phyloP scores from a whole-genome alignment of 768 basidiomycete species.

The Gloeostereum incarnatum region DNA sequence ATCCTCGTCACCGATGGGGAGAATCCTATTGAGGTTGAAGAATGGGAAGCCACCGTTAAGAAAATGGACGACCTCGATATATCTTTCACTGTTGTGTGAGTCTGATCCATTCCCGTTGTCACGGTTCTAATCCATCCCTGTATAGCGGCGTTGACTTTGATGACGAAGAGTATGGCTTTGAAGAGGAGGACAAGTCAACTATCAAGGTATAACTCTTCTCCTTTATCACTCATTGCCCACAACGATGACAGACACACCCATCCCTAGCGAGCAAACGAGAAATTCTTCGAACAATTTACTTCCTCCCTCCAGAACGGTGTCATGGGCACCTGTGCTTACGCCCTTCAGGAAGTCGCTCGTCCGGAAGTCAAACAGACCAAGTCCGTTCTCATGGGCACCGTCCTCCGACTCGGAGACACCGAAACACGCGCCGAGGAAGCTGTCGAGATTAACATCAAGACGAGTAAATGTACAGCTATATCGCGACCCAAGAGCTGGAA shows the following conservation, averaged over 20 bases:
- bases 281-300: conserved; percentile 48
- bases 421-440: conserved; percentile 60
- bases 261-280: conserved; percentile 64
- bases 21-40: conserved; percentile 59
- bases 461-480: conserved; percentile 72
- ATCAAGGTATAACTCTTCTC: too few species aligned
- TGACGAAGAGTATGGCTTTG: conserved; percentile 54
- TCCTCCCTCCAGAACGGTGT: conserved; percentile 35
- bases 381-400: conserved; percentile 54
- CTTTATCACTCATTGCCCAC: conserved; percentile 1
- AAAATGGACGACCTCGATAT: conserved; percentile 58
- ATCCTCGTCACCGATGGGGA: conserved; percentile 83
- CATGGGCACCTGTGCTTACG: conserved; percentile 55
- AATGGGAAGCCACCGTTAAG: conserved; percentile 60
- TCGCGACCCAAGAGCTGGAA: conserved; percentile 71
- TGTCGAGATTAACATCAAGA: conserved; percentile 63
- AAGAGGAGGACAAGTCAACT: conserved; percentile 57
- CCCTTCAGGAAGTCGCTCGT: conserved; percentile 46
- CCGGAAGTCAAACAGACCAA: conserved; percentile 64
- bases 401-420: conserved; percentile 72
- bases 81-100: conserved; percentile 63
- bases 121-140: background rate
- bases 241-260: conserved; percentile 1
- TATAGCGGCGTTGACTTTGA: conserved; percentile 90
- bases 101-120: background rate